Base-by-base conservation (phyloP, 2,329 filamentous ascomycete species). In the Myriosclerotinia curreyana region DNA sequence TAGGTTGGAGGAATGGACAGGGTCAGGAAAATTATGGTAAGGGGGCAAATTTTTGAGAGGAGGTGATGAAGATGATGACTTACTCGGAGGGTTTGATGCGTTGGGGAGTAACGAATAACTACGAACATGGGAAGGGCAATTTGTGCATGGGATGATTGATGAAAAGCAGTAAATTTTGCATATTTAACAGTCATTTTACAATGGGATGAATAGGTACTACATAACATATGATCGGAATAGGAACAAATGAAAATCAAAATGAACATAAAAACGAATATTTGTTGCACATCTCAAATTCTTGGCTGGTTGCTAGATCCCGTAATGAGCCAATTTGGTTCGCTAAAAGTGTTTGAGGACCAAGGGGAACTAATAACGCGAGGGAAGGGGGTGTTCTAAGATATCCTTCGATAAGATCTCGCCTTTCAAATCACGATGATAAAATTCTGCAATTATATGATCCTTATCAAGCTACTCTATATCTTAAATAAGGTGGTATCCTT, bases 1-100 rank as follows among this genome's bases (percentile, higher is more conserved):
- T 60, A 8, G 62, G 55, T 6, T 60, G 55, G 62, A 52, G 38
- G 12, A 44, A 51, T 34, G 40, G 54, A 11, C 20, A 22, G 34
- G 1, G 20, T 0, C 17, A 22, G 22, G 28, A 17, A 17, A 64
- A 60, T 53, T 28, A 52, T 60, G 62, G 60, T 28, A 49, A 42
- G 9, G 55, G 62, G 11, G 31, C 5, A 20, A 64, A 55, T 17
- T 48, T 64, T 22, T 64, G 20, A 51, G 42, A 11, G 11, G 15
- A n/a, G n/a, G 14, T 34, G 22, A 14, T 31, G 15, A 31, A 31
- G 7, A 2, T 20, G 2, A 1, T 9, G 17, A 31, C 17, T 28
- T 25, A 20, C 38, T 50, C 22, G 28, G 44, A 50, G 15, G 3
- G 17, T 8, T 5, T 9, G 34, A 6, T 11, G 31, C 11, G 15